Evolutionary conservation across 768 basidiomycete genomes (phyloP), one percentile per base, ranked within the genome.

Genomic region (Lactarius akahatsu): DNA sequence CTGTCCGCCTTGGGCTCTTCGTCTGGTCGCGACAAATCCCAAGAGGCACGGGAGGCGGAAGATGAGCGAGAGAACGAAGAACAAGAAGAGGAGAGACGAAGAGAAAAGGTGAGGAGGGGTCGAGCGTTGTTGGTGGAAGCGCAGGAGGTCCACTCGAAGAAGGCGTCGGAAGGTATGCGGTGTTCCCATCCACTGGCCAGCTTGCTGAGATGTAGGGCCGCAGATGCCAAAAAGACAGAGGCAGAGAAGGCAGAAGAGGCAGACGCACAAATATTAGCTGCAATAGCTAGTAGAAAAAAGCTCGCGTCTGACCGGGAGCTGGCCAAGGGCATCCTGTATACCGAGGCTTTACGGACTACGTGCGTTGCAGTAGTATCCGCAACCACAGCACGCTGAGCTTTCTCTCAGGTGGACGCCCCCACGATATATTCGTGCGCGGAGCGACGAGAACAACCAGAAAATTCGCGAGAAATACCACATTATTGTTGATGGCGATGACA

Each of bases 401-500:
- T 26, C 50, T 28, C 26, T 20, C 69, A 97, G 94, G 71, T 99
- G 97, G 97, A 77, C 82, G 66, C 87, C 97, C 36, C 97, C 97
- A 47, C 82, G 79, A 63, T 95, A 90, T 74, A 85, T 99, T 60
- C 85, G 88, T 38, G 85, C 89, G 36, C 81, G 89, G 59, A 78
- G 86, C 0, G 80, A 83, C 52, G 90, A 87, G 57, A 84, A 95
- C 65, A 82, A 93, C 73, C 81, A 85, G 64, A 83, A 81, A 69
- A 79, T 96, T 54, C 86, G 96, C 38, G 93, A 96, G 66, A 93
- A 95, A 77, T 87, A 90, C 73, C 96, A 98, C 76, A 97, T 99
- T 74, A 80, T 97, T 20, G 89, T 92, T n/a, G 94, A 97, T 69
- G 96, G 96, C 15, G 91, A 97, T 66, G 86, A 94, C 72, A 81